A percentile compares a stretch with the other conserved stretches of the same genome.
These are phyloP conservation scores for Hyaloscypha finlandica DNA, from an alignment of 495 filamentous ascomycete species.

Conservation along the genomic window DNA sequence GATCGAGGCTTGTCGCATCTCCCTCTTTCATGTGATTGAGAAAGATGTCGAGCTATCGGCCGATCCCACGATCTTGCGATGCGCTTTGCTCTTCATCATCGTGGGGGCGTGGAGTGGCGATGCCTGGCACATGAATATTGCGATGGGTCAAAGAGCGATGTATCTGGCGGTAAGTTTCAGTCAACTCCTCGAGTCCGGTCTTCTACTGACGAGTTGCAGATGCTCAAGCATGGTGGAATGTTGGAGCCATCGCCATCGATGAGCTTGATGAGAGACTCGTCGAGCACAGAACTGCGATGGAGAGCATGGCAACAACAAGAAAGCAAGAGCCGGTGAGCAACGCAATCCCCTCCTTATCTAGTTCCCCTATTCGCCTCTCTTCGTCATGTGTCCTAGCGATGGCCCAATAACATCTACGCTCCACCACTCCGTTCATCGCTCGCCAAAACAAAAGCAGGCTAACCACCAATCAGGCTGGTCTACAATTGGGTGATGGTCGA, in stretches of 20 bases:
- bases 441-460: slow-evolving; percentile 8
- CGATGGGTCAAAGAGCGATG: slow-evolving; percentile 69
- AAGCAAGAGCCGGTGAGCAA: slow-evolving; percentile 52
- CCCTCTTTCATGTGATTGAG: slow-evolving; percentile 65
- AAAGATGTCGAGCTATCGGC: slow-evolving; percentile 62
- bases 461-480: slow-evolving; percentile 47
- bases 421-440: slow-evolving; percentile 5
- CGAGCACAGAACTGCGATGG: slow-evolving; percentile 53
- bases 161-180: slow-evolving; percentile 56
- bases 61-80: slow-evolving; percentile 57
- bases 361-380: background rate
- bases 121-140: slow-evolving; percentile 72
- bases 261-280: slow-evolving; percentile 30
- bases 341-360: background rate
- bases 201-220: slow-evolving; percentile 33
- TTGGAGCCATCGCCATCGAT: slow-evolving; percentile 43
- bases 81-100: slow-evolving; percentile 61
- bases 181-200: background rate
- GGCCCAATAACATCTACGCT: background rate
- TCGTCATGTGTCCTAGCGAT: background rate
- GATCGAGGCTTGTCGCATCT: slow-evolving; percentile 65
- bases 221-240: slow-evolving; percentile 59
- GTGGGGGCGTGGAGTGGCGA: slow-evolving; percentile 67
- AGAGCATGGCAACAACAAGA: slow-evolving; percentile 59
- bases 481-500: slow-evolving; percentile 70